phyloP scores from a whole-genome alignment of 164 flowering plant genomes.

The Santalum album region DNA sequence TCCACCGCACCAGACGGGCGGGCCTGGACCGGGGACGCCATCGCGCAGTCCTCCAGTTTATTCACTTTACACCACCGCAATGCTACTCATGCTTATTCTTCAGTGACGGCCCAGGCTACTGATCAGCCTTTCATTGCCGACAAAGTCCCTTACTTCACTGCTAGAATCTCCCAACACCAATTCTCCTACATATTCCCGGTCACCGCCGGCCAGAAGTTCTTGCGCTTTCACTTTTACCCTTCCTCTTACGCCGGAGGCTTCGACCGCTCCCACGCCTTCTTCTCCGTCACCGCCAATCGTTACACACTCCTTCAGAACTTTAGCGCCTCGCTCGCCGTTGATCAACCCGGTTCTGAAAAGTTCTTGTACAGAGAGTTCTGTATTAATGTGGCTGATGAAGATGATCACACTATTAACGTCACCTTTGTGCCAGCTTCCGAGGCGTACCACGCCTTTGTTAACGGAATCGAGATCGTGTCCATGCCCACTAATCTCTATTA shows the following conservation, averaged over 20 bases:
- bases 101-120: not conserved
- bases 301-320: conserved; percentile 12
- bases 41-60: conserved; percentile 4
- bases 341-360: not conserved
- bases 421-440: conserved; percentile 3
- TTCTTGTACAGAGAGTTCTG: not conserved
- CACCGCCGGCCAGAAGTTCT: conserved; percentile 11
- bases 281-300: conserved; percentile 12
- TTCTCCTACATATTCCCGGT: conserved; percentile 13
- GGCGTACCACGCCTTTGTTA: conserved; percentile 8
- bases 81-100: not conserved
- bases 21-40: conserved; percentile 16
- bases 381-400: not conserved
- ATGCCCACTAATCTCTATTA: not conserved
- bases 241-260: not conserved
- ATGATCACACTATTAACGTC: not conserved
- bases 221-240: conserved; percentile 12
- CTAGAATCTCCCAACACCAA: conserved; percentile 7
- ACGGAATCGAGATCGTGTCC: conserved; percentile 13
- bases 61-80: conserved; percentile 7
- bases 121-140: conserved; percentile 1
- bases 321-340: conserved; percentile 5
- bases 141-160: conserved; percentile 8
- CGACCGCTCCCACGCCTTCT: not conserved
- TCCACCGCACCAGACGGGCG: conserved; percentile 6